A percentile compares a stretch with the other conserved stretches of the same genome.
Conservation (phyloP, 2,329 filamentous ascomycete species). For the Paecilomyces dactylethromorphus region DNA sequence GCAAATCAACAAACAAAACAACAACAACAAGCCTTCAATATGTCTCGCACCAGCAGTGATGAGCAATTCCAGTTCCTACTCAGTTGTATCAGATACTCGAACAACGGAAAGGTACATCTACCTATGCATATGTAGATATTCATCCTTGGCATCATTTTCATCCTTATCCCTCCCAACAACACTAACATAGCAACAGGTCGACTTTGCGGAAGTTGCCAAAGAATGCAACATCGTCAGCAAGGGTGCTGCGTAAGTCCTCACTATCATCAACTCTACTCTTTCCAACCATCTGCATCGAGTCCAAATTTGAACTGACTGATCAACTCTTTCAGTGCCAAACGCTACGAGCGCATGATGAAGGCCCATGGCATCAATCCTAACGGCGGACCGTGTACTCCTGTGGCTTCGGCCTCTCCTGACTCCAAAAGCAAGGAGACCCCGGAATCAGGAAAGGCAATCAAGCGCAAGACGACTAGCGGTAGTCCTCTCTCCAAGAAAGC, state of each 20-base stretch:
- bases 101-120: constrained; percentile 52
- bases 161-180: not conserved
- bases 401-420: not conserved
- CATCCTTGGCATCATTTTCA: not conserved
- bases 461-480: constrained; percentile 8
- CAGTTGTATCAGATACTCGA: constrained; percentile 56
- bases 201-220: constrained; percentile 58
- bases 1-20: not conserved
- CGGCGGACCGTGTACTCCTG: constrained; percentile 2
- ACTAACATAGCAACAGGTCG: constrained; percentile 43
- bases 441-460: constrained; percentile 1
- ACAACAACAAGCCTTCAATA: constrained; percentile 16
- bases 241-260: constrained; percentile 59
- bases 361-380: constrained; percentile 43
- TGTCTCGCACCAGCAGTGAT: constrained; percentile 46
- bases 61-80: constrained; percentile 62
- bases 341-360: constrained; percentile 62
- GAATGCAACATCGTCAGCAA: constrained; percentile 59
- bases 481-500: constrained; percentile 13
- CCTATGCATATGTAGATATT: not conserved
- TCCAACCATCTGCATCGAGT: not conserved
- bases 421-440: constrained; percentile 7
- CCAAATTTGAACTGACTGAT: not conserved
- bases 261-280: not conserved
- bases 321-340: constrained; percentile 49